Percentiles rank a stretch among this genome's conserved stretches.
These are phyloP conservation scores for Salix brachista DNA, from an alignment of 345 rosid species.

Conservation along the genomic window DNA sequence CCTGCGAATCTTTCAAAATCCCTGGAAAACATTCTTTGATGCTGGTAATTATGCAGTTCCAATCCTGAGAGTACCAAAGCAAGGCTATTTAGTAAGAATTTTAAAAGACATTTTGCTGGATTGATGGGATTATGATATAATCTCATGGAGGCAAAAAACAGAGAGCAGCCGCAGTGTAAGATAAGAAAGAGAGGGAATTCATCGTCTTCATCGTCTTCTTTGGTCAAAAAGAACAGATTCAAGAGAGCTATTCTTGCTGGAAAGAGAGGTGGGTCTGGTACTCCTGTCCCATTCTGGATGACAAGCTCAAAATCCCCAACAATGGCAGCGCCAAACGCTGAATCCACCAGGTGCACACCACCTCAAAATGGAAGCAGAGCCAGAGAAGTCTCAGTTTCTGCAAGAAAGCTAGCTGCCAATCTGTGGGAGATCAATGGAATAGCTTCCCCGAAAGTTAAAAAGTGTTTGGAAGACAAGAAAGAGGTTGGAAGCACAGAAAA, in stretches of 20 bases:
- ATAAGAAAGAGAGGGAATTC: constrained; percentile 88
- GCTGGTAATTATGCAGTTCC: not conserved
- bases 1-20: not conserved
- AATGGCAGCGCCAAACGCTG: constrained; percentile 32
- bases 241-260: constrained; percentile 75
- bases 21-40: not conserved
- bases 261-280: constrained; percentile 55
- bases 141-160: constrained; percentile 34
- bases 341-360: constrained; percentile 22
- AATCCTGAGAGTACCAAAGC: not conserved
- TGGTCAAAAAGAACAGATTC: constrained; percentile 60
- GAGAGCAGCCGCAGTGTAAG: constrained; percentile 47
- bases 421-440: constrained; percentile 77
- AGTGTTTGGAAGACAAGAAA: constrained; percentile 37
- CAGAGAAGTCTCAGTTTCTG: constrained; percentile 49
- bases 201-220: constrained; percentile 78
- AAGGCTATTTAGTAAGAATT: not conserved
- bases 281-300: constrained; percentile 70
- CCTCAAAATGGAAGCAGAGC: constrained; percentile 25
- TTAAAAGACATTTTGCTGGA: not conserved
- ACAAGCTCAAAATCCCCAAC: constrained; percentile 38
- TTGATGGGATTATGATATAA: not conserved
- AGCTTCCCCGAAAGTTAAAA: constrained; percentile 31
- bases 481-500: constrained; percentile 31
- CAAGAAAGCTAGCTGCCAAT: constrained; percentile 84